Evolutionary conservation across 345 rosid species (phyloP).

Genomic region (Eutrema heterophyllum): DNA sequence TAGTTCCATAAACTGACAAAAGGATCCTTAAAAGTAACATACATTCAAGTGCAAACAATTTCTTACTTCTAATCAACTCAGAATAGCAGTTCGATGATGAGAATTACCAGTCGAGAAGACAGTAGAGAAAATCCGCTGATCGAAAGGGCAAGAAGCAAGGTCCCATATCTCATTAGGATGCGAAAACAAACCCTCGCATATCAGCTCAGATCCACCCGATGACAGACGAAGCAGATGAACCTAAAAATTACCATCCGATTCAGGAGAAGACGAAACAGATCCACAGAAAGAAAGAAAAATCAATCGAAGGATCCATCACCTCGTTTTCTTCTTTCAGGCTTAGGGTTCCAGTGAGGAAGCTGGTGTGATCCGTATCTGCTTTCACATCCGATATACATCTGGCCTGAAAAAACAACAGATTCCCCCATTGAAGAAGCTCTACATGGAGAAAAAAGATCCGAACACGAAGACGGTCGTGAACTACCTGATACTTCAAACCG

Average conservation of each 20-base stretch:
- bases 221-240: slow-evolving; percentile 88
- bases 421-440: neutral
- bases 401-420: slow-evolving; percentile 45
- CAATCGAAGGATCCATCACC: slow-evolving; percentile 31
- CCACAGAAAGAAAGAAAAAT: neutral
- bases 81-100: neutral
- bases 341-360: slow-evolving; percentile 91
- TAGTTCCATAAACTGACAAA: neutral
- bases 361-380: slow-evolving; percentile 89
- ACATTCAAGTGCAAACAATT: neutral
- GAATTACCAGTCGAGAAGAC: slow-evolving; percentile 71
- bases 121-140: slow-evolving; percentile 88
- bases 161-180: slow-evolving; percentile 98
- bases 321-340: slow-evolving; percentile 90
- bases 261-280: slow-evolving; percentile 4
- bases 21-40: neutral
- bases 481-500: slow-evolving; percentile 90
- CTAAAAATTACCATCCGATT: slow-evolving; percentile 34
- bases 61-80: neutral
- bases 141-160: slow-evolving; percentile 76
- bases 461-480: neutral
- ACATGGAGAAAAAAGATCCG: neutral
- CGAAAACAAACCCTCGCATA: slow-evolving; percentile 85
- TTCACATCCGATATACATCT: slow-evolving; percentile 87
- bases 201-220: slow-evolving; percentile 74